phyloP scores from a whole-genome alignment of 129 eudicot species.

The Lactuca sativa region DNA sequence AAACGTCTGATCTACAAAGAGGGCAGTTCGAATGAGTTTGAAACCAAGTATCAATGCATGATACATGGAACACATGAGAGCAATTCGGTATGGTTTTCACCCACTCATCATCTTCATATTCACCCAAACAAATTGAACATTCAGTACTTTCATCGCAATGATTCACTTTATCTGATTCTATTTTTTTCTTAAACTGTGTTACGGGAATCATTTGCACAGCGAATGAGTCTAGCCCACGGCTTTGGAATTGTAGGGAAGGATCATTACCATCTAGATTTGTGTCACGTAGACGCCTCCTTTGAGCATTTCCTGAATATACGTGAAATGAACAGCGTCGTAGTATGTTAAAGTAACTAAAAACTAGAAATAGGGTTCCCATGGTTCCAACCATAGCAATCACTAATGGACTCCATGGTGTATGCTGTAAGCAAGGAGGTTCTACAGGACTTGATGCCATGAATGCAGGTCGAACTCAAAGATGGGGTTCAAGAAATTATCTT shows the following conservation, averaged over 20 bases:
- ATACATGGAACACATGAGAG: conserved; percentile 62
- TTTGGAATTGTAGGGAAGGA: conserved; percentile 44
- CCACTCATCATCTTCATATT: conserved; percentile 70
- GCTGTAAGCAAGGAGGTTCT: conserved; percentile 32
- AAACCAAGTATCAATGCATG: conserved; percentile 80
- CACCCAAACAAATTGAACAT: conserved; percentile 79
- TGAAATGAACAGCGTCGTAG: conserved; percentile 35
- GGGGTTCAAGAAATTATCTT: conserved; percentile 13
- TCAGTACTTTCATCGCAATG: conserved; percentile 29
- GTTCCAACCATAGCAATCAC: conserved; percentile 44
- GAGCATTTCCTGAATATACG: conserved; percentile 30
- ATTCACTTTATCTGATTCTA: conserved; percentile 28
- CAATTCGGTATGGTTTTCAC: conserved; percentile 62
- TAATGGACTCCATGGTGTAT: conserved; percentile 49
- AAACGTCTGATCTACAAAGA: conserved; percentile 56
- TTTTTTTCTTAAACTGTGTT: conserved; percentile 44
- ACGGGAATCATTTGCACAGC: conserved; percentile 49
- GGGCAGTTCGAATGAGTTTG: conserved; percentile 69
- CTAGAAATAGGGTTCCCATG: conserved; percentile 46
- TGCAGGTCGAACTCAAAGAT: neutral
- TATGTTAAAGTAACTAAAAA: conserved; percentile 50
- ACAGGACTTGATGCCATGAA: conserved; percentile 41
- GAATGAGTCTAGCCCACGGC: conserved; percentile 54
- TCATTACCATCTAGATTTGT: conserved; percentile 38
- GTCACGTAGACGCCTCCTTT: conserved; percentile 42